phyloP scores from a whole-genome alignment of 371 early-diverging fungal species.

The Mortierella sp. region DNA sequence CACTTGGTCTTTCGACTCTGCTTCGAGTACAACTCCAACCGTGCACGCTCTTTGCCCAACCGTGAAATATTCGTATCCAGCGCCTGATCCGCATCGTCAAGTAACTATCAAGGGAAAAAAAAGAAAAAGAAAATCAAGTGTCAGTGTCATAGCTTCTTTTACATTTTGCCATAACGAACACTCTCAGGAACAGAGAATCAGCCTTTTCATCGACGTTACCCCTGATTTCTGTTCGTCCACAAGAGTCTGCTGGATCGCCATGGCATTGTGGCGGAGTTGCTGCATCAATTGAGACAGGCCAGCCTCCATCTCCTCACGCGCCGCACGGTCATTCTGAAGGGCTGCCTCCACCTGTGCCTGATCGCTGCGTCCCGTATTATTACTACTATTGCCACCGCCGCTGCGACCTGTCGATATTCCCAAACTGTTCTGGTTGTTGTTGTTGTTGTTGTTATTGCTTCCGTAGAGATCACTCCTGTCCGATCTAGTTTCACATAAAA shows the following conservation, averaged over 20 bases:
- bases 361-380: constrained; percentile 1
- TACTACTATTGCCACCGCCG: not conserved
- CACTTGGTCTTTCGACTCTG: constrained; percentile 60
- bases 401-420: not conserved
- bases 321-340: constrained; percentile 51
- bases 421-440: not conserved
- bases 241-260: constrained; percentile 48
- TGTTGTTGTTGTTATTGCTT: not conserved
- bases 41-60: constrained; percentile 53
- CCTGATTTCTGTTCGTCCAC: constrained; percentile 42
- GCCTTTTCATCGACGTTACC: too few relatives aligned
- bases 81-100: constrained; percentile 54
- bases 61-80: constrained; percentile 57
- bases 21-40: constrained; percentile 53
- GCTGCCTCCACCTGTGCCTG: constrained; percentile 49
- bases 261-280: constrained; percentile 50
- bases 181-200: too few relatives aligned
- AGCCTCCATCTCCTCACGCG: constrained; percentile 48
- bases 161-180: too few relatives aligned
- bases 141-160: not conserved
- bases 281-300: constrained; percentile 46
- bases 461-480: not conserved
- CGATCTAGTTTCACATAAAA: not conserved
- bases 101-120: constrained; percentile 22
- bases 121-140: not conserved